Evolutionary conservation across 2,329 filamentous ascomycete species (phyloP), one percentile per base, ranked within the genome.

Genomic region (Clarireedia sp.): DNA sequence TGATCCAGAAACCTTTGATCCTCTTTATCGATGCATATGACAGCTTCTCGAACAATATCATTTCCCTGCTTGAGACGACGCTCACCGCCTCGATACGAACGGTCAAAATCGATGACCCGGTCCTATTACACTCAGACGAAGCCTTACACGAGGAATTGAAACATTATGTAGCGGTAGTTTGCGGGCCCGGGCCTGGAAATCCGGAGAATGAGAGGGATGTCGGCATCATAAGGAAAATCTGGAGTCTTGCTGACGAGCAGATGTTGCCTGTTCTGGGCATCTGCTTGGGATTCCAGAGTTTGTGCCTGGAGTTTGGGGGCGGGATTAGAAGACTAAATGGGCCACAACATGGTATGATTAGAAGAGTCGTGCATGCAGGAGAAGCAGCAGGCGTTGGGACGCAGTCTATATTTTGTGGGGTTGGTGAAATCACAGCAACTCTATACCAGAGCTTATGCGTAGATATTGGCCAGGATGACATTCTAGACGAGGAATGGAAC

Each of bases 1-100:
- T 53, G 48, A 55, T 59, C 14, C 52, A 59, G 7, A 67, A 68
- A 57, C 64, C 68, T 43, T 56, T 63, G 17, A 86, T 97, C 59
- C 81, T 97, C 60, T 96, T 95, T 72, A 78, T 99, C 63, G 94
- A 97, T 70, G 91, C 92, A 59, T 95, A 95, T 72, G 94, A 99
- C 74, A 96, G 91, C 43, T 99, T 96, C 72, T 89, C 90, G 54
- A 91, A 95, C 73, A 97, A 96, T 73, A 94, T 97, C 65, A 83
- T 95, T 52, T 85, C 88, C 5, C 80, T 96, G 36, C 78, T 97
- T 47, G 80, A 86, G 63, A 82, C 85, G 3, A 77, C 82, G 3
- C 77, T 95, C 8, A 73, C 78, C 57, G 86, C 81, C 19, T 75
- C 84, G 16, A 85, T 95, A 36, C 80, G 80, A 46, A 80, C 87